Evolutionary conservation across 768 basidiomycete species (phyloP).

Genomic region (Porpolomopsis calyptriformis): DNA sequence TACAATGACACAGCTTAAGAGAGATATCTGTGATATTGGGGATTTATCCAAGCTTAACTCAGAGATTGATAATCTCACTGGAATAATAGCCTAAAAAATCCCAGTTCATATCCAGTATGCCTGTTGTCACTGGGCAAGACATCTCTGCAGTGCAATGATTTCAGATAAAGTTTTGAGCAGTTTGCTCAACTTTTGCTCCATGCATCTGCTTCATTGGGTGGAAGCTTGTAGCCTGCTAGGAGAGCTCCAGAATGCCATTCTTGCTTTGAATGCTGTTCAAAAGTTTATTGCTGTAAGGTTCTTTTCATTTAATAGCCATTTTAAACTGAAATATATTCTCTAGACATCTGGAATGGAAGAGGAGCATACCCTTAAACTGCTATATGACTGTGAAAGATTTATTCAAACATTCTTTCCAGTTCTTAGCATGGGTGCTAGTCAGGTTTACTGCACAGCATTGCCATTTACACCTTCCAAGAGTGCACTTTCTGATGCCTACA

Average conservation of each 20-base stretch:
- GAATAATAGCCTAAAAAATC: not conserved
- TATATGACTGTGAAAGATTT: not conserved
- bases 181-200: not conserved
- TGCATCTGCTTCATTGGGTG: not conserved
- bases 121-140: not conserved
- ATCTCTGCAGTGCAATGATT: not conserved
- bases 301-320: not conserved
- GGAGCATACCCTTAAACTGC: not conserved
- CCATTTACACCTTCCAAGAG: not conserved
- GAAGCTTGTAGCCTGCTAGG: not conserved
- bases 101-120: not conserved
- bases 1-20: not conserved
- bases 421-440: not conserved
- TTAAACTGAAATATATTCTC: not conserved
- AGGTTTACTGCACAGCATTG: not conserved
- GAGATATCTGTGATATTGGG: not conserved
- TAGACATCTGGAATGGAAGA: not conserved
- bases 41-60: too few species aligned
- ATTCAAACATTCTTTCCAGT: not conserved
- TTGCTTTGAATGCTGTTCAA: not conserved
- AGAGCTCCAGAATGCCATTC: not conserved
- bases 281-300: not conserved
- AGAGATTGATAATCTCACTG: too few species aligned
- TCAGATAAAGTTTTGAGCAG: not conserved
- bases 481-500: not conserved